Percentiles rank a stretch among this genome's conserved stretches.
These are phyloP conservation scores for Suillus hirtellus DNA, from an alignment of 768 basidiomycete genomes.

Conservation along the genomic window DNA sequence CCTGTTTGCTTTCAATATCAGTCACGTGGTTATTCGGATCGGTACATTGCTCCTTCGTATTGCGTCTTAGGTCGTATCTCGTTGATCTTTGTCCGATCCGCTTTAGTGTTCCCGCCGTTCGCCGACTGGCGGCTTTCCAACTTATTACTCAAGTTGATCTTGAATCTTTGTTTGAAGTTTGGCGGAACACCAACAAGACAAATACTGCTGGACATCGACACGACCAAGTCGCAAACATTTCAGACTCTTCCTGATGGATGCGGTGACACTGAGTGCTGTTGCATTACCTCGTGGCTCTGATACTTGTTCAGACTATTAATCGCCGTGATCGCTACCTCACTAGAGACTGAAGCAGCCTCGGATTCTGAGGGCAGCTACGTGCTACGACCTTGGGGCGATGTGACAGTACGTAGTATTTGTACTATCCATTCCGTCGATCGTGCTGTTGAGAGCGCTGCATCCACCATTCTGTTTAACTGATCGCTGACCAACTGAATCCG, in stretches of 20 bases:
- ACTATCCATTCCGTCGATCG: background rate
- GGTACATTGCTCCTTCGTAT: too few species aligned
- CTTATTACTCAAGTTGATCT: constrained; percentile 15
- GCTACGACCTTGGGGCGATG: constrained; percentile 10
- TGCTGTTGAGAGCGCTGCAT: background rate
- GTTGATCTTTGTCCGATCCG: too few species aligned
- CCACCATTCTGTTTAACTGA: constrained; percentile 18
- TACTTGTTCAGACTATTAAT: background rate
- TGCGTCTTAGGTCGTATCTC: too few species aligned
- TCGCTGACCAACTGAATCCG: constrained; percentile 27
- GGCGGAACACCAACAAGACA: constrained; percentile 52
- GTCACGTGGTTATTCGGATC: too few species aligned
- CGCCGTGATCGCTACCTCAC: constrained; percentile 6
- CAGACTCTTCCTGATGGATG: constrained; percentile 60
- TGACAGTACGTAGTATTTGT: constrained; percentile 17
- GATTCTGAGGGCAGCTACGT: constrained; percentile 12
- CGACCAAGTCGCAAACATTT: constrained; percentile 73
- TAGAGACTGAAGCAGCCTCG: constrained; percentile 7
- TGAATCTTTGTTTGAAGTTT: background rate
- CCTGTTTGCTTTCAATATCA: too few species aligned
- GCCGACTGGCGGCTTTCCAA: too few species aligned
- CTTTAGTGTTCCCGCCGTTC: too few species aligned
- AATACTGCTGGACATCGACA: constrained; percentile 50
- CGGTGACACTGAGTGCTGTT: constrained; percentile 18
- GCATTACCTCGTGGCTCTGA: background rate